These are phyloP conservation scores for Phytophthora macrochlamydospora DNA, from an alignment of 352 stramenopile species.

Conservation along the genomic window DNA sequence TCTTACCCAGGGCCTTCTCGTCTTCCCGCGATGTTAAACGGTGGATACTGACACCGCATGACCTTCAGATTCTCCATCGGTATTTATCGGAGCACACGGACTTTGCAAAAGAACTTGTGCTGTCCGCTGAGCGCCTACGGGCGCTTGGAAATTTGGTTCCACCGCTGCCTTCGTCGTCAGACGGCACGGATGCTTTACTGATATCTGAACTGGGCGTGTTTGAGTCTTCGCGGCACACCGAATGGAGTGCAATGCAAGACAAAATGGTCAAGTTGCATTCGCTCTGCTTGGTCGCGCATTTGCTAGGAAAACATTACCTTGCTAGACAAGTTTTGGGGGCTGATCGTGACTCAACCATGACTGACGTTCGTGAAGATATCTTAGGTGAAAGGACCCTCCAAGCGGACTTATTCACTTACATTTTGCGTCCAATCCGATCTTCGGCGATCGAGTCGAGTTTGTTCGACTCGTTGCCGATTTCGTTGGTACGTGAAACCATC, in stretches of 20 bases:
- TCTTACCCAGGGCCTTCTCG: slow-evolving; percentile 16
- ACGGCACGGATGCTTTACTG: background rate
- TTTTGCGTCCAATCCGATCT: slow-evolving; percentile 75
- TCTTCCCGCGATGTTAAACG: slow-evolving; percentile 26
- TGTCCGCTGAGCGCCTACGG: slow-evolving; percentile 33
- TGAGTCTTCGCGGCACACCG: slow-evolving; percentile 44
- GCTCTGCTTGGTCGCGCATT: slow-evolving; percentile 59
- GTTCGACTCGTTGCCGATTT: slow-evolving; percentile 75
- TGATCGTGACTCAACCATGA: background rate
- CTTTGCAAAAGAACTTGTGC: slow-evolving; percentile 39
- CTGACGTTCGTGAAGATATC: slow-evolving; percentile 34
- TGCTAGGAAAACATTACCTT: slow-evolving; percentile 66
- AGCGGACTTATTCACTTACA: slow-evolving; percentile 81
- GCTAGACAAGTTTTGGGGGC: slow-evolving; percentile 19
- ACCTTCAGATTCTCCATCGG: slow-evolving; percentile 41
- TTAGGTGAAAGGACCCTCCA: slow-evolving; percentile 49
- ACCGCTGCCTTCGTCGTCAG: slow-evolving; percentile 16
- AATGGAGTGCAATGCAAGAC: slow-evolving; percentile 65
- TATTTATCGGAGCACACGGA: slow-evolving; percentile 35
- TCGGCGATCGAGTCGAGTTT: slow-evolving; percentile 82
- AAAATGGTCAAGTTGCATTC: slow-evolving; percentile 59
- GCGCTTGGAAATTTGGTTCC: slow-evolving; percentile 31
- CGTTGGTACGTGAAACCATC: slow-evolving; percentile 76
- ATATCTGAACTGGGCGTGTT: slow-evolving; percentile 35
- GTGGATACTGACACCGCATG: slow-evolving; percentile 45